Percentiles rank a stretch among this genome's conserved stretches.
Conservation (phyloP, 2,329 filamentous ascomycete genomes). For the Trichoderma sp. region DNA sequence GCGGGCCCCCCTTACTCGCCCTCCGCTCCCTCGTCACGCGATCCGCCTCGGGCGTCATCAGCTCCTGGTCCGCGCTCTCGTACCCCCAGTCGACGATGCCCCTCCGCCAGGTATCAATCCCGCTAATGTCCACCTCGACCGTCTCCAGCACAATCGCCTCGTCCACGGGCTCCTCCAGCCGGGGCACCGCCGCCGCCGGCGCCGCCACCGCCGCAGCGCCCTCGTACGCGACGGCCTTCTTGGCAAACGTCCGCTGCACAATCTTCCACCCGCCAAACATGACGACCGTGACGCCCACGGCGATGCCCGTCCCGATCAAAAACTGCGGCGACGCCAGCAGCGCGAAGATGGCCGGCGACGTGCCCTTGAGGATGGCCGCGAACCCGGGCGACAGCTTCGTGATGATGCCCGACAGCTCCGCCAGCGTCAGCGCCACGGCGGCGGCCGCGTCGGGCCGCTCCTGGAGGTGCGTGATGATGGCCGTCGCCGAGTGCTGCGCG, state of each 20-base stretch:
- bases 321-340: constrained; percentile 91
- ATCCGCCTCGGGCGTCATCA: constrained; percentile 60
- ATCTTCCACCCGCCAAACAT: constrained; percentile 98
- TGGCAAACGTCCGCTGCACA: constrained; percentile 69
- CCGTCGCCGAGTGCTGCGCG: constrained; percentile 77
- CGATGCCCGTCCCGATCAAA: constrained; percentile 85
- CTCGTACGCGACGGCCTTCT: constrained; percentile 36
- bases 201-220: constrained; percentile 36
- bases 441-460: constrained; percentile 81
- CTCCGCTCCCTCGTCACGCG: constrained; percentile 38
- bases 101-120: constrained; percentile 61
- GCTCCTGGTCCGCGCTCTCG: constrained; percentile 55
- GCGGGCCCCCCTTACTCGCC: constrained; percentile 34
- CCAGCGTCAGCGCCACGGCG: constrained; percentile 87
- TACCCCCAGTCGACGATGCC: constrained; percentile 51
- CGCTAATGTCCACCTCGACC: constrained; percentile 59
- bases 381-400: constrained; percentile 84
- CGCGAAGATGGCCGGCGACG: constrained; percentile 82
- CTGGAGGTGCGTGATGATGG: constrained; percentile 78
- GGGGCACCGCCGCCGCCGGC: constrained; percentile 33
- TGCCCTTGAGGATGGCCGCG: constrained; percentile 72
- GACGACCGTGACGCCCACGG: constrained; percentile 90
- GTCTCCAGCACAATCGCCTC: constrained; percentile 61
- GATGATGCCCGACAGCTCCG: constrained; percentile 82
- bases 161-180: constrained; percentile 46